These are phyloP conservation scores for Hypocreales sp. DNA, from an alignment of 2,329 filamentous ascomycete genomes.

Conservation along the genomic window DNA sequence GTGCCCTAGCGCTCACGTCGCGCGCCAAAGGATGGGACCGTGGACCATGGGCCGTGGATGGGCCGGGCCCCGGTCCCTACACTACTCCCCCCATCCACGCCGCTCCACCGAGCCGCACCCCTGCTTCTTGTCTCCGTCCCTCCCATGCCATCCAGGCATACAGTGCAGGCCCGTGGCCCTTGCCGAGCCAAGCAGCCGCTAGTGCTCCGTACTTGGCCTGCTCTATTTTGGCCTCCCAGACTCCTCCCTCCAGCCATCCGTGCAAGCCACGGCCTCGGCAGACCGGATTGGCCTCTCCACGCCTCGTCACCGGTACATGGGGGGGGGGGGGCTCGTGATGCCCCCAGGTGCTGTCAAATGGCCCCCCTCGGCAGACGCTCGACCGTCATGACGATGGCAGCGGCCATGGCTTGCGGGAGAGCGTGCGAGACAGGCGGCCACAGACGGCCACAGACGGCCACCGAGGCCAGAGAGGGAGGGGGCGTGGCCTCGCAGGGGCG, in stretches of 20 bases:
- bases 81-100: not conserved
- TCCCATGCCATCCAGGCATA: not conserved
- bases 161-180: not conserved
- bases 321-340: constrained; percentile 1
- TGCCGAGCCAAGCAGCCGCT: constrained; percentile 4
- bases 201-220: constrained; percentile 1
- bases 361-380: not conserved
- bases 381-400: too few species aligned
- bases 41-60: constrained; percentile 1
- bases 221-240: constrained; percentile 4
- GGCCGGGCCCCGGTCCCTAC: too few species aligned
- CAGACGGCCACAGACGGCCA: too few species aligned
- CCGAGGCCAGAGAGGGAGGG: too few species aligned
- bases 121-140: constrained; percentile 3
- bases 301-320: constrained; percentile 13
- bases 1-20: constrained; percentile 4
- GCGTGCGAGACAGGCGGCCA: not conserved
- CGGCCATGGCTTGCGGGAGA: too few species aligned
- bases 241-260: constrained; percentile 1
- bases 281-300: constrained; percentile 3
- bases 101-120: constrained; percentile 1
- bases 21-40: not conserved
- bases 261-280: constrained; percentile 3
- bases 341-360: constrained; percentile 1
- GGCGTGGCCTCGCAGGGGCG: too few species aligned